phyloP scores from a whole-genome alignment of 1,284 basidiomycete species.

The Malassezia obtusa region DNA sequence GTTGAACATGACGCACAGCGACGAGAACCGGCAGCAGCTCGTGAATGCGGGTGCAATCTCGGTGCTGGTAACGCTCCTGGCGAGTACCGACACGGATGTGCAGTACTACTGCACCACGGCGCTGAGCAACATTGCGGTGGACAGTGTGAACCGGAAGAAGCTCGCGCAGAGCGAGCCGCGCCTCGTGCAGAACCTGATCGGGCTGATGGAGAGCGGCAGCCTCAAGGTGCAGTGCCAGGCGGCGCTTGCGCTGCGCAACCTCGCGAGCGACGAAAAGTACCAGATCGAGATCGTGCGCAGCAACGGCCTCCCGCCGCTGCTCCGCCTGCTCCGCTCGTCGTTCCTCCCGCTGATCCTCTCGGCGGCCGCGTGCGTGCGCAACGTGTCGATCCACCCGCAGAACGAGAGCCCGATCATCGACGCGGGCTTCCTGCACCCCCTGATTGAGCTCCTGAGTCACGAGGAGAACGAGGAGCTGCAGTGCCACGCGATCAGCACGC shows the following conservation, averaged over 20 bases:
- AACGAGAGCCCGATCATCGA: conserved; percentile 99
- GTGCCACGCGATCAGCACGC: conserved; percentile 97
- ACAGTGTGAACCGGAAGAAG: conserved; percentile 72
- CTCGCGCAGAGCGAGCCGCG: conserved; percentile 89
- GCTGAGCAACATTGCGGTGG: conserved; percentile 81
- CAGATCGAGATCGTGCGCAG: conserved; percentile 97
- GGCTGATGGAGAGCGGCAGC: conserved; percentile 92
- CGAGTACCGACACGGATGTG: conserved; percentile 95
- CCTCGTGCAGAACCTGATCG: conserved; percentile 84
- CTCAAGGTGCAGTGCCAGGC: conserved; percentile 99
- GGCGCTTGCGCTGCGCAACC: conserved; percentile 86
- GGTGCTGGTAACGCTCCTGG: conserved; percentile 85
- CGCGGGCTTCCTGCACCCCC: conserved; percentile 86
- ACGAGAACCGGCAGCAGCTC: conserved; percentile 96
- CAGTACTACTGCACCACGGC: conserved; percentile 99
- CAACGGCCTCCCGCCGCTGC: conserved; percentile 80
- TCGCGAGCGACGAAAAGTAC: conserved; percentile 98
- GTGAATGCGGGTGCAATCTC: conserved; percentile 98
- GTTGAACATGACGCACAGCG: conserved; percentile 93
- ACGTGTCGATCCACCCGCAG: conserved; percentile 95
- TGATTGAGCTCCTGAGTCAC: conserved; percentile 92
- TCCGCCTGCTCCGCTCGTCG: conserved; percentile 88
- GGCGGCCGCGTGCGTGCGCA: conserved; percentile 94
- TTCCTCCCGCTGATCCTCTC: conserved; percentile 98
- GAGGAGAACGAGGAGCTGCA: conserved; percentile 99